Conservation (phyloP, 164 flowering plant genomes). For the Vitis labrusca region DNA sequence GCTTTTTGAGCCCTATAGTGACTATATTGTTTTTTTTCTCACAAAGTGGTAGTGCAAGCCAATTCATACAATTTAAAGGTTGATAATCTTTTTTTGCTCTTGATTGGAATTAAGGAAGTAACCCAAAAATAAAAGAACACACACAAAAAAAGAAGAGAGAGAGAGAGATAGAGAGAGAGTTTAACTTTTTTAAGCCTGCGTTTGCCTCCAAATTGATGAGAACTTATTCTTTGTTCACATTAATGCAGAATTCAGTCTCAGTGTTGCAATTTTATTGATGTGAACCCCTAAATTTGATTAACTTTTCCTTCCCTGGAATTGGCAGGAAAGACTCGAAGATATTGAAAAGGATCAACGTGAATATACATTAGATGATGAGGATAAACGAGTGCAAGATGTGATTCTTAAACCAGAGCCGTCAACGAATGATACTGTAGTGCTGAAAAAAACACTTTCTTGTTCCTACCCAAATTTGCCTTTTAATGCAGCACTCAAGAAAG, state of each 20-base stretch:
- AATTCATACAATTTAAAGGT: no score
- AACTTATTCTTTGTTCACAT: background rate
- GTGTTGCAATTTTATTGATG: background rate
- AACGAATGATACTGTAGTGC: slow-evolving; percentile 42
- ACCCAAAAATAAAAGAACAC: background rate
- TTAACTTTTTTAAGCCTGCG: background rate
- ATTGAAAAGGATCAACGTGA: slow-evolving; percentile 89
- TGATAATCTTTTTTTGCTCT: no score
- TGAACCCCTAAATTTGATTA: background rate
- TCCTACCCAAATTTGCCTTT: slow-evolving; percentile 77
- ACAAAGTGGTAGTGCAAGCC: no score
- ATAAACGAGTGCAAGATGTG: slow-evolving; percentile 63
- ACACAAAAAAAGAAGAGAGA: background rate
- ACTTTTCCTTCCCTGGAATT: slow-evolving; percentile 4
- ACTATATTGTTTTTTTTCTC: no score
- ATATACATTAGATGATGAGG: slow-evolving; percentile 91
- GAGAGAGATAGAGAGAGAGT: background rate
- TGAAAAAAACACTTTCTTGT: slow-evolving; percentile 86
- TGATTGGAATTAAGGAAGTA: no score
- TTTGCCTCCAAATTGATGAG: background rate
- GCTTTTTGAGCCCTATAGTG: no score
- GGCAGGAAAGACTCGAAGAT: slow-evolving; percentile 78
- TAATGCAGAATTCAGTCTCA: background rate
- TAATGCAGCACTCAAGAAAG: slow-evolving; percentile 66
- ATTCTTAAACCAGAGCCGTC: slow-evolving; percentile 70